These are phyloP conservation scores for Blastomyces silverae DNA, from an alignment of 2,329 filamentous ascomycete genomes.

Conservation along the genomic window DNA sequence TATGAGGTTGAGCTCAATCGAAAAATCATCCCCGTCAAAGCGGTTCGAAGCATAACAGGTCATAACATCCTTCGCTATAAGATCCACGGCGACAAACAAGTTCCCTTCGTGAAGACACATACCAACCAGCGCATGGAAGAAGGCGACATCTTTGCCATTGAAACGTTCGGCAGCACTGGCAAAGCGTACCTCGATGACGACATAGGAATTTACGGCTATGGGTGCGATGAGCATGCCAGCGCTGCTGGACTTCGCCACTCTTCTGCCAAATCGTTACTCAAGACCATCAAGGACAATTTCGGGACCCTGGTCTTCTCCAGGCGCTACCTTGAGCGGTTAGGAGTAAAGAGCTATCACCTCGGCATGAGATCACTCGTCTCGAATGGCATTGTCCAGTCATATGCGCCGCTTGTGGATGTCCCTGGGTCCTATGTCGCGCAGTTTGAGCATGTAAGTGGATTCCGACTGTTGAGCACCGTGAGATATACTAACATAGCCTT, in stretches of 20 bases:
- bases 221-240: constrained; percentile 37
- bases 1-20: constrained; percentile 53
- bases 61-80: constrained; percentile 51
- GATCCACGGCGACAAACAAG: constrained; percentile 52
- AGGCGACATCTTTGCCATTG: constrained; percentile 54
- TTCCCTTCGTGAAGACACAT: constrained; percentile 50
- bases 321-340: constrained; percentile 59
- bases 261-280: constrained; percentile 52
- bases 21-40: constrained; percentile 45
- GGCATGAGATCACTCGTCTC: constrained; percentile 54
- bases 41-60: constrained; percentile 50
- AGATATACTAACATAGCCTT: constrained; percentile 15
- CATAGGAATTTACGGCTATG: constrained; percentile 51
- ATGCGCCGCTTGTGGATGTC: constrained; percentile 52
- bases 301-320: constrained; percentile 56
- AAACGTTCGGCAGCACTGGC: constrained; percentile 53
- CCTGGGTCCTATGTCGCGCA: constrained; percentile 58
- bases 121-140: constrained; percentile 52
- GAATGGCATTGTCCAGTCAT: constrained; percentile 52
- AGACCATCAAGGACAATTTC: constrained; percentile 57
- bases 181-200: constrained; percentile 46
- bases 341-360: constrained; percentile 52
- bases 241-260: constrained; percentile 44
- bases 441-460: constrained; percentile 50
- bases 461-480: constrained; percentile 25